phyloP scores from a whole-genome alignment of 345 rosid species.

The Populus nigra region DNA sequence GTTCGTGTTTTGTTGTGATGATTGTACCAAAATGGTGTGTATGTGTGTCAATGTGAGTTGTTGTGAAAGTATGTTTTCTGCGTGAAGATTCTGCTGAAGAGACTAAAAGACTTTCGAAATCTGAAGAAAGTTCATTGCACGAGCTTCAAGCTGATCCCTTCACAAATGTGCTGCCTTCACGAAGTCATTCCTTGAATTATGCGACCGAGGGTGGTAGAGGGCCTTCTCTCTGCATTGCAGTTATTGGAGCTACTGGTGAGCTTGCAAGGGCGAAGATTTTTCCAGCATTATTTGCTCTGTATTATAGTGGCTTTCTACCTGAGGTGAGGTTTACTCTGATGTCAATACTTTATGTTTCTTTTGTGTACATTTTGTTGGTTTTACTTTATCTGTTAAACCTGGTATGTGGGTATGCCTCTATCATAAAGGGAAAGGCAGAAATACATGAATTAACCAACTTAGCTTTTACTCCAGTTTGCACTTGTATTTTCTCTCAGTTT shows the following conservation, averaged over 20 bases:
- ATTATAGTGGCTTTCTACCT: constrained; percentile 72
- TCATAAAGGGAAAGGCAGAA: not conserved
- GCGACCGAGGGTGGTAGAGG: constrained; percentile 32
- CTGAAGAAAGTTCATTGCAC: constrained; percentile 17
- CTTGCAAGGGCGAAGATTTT: constrained; percentile 63
- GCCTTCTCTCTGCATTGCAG: constrained; percentile 66
- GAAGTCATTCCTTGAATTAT: constrained; percentile 20
- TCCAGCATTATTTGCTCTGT: constrained; percentile 73
- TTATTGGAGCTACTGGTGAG: constrained; percentile 78
- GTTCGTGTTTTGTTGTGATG: not conserved
- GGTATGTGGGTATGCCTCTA: not conserved
- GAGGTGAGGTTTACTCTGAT: constrained; percentile 40
- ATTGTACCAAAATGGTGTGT: not conserved
- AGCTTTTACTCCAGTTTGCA: not conserved
- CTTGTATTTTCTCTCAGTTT: not conserved
- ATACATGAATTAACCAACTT: not conserved
- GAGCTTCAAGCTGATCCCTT: constrained; percentile 13
- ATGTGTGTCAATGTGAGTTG: not conserved
- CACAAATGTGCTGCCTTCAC: constrained; percentile 4
- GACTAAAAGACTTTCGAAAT: constrained; percentile 13
- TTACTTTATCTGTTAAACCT: not conserved
- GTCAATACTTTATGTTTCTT: not conserved
- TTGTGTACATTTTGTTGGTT: not conserved
- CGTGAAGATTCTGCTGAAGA: constrained; percentile 27
- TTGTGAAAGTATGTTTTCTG: not conserved